phyloP scores from a whole-genome alignment of 768 basidiomycete species.

The Arthromyces matolae region DNA sequence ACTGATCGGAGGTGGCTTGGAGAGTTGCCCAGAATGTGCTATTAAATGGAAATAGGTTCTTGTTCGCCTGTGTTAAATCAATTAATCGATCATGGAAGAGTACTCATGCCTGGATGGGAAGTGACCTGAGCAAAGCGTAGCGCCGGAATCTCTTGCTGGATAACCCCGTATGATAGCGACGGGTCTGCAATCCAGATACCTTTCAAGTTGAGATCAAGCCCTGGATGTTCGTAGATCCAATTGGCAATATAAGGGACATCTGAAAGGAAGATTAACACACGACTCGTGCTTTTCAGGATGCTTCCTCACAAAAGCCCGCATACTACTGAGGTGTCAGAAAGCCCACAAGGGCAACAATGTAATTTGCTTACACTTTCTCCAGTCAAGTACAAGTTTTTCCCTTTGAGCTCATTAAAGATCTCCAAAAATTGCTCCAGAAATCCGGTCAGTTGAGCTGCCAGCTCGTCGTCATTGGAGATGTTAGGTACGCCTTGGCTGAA shows the following conservation, averaged over 20 bases:
- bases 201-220: slow-evolving; percentile 47
- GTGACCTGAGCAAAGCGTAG: slow-evolving; percentile 50
- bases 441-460: slow-evolving; percentile 47
- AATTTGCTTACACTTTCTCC: slow-evolving; percentile 73
- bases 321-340: slow-evolving; percentile 37
- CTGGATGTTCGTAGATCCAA: slow-evolving; percentile 63
- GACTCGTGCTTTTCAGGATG: not conserved
- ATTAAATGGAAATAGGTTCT: slow-evolving; percentile 59
- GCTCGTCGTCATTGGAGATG: slow-evolving; percentile 55
- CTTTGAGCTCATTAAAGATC: slow-evolving; percentile 63
- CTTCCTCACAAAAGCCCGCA: slow-evolving; percentile 58
- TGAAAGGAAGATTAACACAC: slow-evolving; percentile 4
- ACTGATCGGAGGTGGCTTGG: slow-evolving; percentile 47
- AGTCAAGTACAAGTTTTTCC: slow-evolving; percentile 59
- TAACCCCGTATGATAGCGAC: slow-evolving; percentile 43
- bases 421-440: slow-evolving; percentile 66
- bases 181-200: slow-evolving; percentile 64
- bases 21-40: slow-evolving; percentile 50
- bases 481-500: slow-evolving; percentile 65
- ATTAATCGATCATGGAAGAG: not conserved
- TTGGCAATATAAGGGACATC: slow-evolving; percentile 60
- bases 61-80: slow-evolving; percentile 37
- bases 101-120: not conserved
- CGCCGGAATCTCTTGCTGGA: slow-evolving; percentile 64
- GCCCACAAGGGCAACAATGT: not conserved